A percentile compares a stretch with the other conserved stretches of the same genome.
Evolutionary conservation across 2,329 filamentous ascomycete genomes (phyloP).

Genomic region (Ophiostoma ips): DNA sequence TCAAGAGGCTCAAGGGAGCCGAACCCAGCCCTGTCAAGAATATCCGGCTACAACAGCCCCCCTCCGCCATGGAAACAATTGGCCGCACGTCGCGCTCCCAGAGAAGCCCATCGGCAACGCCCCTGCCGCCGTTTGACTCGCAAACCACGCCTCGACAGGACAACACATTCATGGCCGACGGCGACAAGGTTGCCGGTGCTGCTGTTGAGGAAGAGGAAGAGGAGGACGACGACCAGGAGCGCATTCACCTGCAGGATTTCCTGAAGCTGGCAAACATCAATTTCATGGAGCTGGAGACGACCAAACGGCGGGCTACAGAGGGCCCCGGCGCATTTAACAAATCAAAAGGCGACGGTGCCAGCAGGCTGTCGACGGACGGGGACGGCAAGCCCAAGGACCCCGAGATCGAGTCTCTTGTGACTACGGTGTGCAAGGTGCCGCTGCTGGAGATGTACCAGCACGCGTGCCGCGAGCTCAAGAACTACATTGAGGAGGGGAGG

Average conservation of each 20-base stretch:
- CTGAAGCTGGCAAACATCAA: constrained; percentile 90
- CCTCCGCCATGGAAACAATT: constrained; percentile 51
- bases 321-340: constrained; percentile 36
- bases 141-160: constrained; percentile 13
- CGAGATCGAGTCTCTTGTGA: constrained; percentile 59
- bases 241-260: constrained; percentile 81
- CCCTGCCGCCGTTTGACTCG: constrained; percentile 17
- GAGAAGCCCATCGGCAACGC: constrained; percentile 30
- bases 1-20: constrained; percentile 58
- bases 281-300: constrained; percentile 97
- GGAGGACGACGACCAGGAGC: constrained; percentile 39
- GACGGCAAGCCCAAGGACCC: constrained; percentile 17
- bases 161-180: constrained; percentile 16
- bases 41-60: constrained; percentile 53
- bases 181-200: constrained; percentile 18
- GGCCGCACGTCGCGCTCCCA: constrained; percentile 41
- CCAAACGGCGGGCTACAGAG: constrained; percentile 77
- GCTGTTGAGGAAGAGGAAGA: constrained; percentile 5
- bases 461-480: constrained; percentile 87
- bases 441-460: constrained; percentile 93
- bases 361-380: constrained; percentile 11
- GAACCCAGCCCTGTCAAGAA: constrained; percentile 67
- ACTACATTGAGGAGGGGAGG: constrained; percentile 87
- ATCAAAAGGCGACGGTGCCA: constrained; percentile 17
- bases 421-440: constrained; percentile 79